phyloP scores from a whole-genome alignment of 805 yeast genomes.

The Saccharomycopsis babjevae region DNA sequence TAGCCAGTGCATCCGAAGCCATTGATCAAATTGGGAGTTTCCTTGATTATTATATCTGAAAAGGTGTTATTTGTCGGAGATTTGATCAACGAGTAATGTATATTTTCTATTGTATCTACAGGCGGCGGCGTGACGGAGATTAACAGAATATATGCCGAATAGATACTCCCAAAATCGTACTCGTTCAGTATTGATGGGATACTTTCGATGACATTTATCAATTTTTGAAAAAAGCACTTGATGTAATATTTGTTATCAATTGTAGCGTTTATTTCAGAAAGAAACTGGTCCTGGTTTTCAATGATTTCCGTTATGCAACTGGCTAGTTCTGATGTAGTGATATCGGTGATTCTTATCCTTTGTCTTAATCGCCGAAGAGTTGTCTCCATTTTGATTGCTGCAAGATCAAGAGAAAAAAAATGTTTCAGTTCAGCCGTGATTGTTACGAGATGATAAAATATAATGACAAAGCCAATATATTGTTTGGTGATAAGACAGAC shows the following conservation, averaged over 20 bases:
- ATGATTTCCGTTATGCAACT: slow-evolving; percentile 21
- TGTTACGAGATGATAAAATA: too few relatives aligned
- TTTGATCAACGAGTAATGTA: background rate
- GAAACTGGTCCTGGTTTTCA: background rate
- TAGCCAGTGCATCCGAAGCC: slow-evolving; percentile 81
- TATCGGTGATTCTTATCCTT: slow-evolving; percentile 22
- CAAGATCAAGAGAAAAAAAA: too few relatives aligned
- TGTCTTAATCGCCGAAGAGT: slow-evolving; percentile 23
- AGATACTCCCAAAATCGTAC: slow-evolving; percentile 30
- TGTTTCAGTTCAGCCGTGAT: too few relatives aligned
- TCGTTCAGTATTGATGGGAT: slow-evolving; percentile 30
- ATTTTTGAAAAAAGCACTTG: slow-evolving; percentile 33
- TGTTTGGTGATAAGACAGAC: too few relatives aligned
- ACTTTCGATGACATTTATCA: slow-evolving; percentile 24
- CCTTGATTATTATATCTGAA: slow-evolving; percentile 30
- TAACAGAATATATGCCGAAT: slow-evolving; percentile 23
- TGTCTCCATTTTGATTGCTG: slow-evolving; percentile 18
- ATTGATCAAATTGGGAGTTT: slow-evolving; percentile 54
- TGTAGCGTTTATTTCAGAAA: background rate
- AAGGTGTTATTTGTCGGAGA: background rate
- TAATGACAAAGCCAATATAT: background rate
- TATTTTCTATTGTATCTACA: background rate
- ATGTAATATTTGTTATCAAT: slow-evolving; percentile 42
- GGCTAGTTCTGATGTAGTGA: slow-evolving; percentile 6
- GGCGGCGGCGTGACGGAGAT: background rate